Evolutionary conservation across 345 rosid species (phyloP).

Genomic region (Linum tenue): DNA sequence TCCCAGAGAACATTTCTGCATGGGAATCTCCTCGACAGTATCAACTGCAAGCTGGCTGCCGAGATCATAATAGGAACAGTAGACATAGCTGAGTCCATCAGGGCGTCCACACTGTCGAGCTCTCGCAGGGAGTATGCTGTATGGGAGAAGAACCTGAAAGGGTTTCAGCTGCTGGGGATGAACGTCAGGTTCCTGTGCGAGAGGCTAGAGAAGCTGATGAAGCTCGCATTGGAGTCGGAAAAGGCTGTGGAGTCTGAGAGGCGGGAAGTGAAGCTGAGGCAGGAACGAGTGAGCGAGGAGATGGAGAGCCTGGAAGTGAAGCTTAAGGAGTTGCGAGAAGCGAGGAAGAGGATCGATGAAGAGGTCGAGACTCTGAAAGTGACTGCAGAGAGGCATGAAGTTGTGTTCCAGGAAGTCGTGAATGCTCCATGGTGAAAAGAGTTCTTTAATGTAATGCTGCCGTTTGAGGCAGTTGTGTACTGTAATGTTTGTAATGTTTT

Average conservation of each 20-base stretch:
- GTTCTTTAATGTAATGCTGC: not conserved
- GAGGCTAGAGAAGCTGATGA: not conserved
- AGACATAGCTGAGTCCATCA: not conserved
- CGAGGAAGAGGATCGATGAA: not conserved
- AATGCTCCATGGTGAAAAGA: not conserved
- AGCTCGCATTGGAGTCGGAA: not conserved
- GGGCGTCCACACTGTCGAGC: not conserved
- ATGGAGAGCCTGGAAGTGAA: not conserved
- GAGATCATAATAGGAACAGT: conserved; percentile 2
- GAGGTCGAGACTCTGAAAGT: conserved; percentile 1
- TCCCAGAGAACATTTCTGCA: not conserved
- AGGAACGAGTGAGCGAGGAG: conserved; percentile 4
- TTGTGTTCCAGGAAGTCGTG: conserved; percentile 3
- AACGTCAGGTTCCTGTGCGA: not conserved
- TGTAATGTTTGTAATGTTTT: no score
- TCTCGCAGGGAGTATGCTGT: conserved; percentile 3
- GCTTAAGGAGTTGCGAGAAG: not conserved
- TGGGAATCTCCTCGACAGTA: not conserved
- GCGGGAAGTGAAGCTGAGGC: not conserved
- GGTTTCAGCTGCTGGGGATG: conserved; percentile 1
- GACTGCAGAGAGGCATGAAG: not conserved
- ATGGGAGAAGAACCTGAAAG: conserved; percentile 1
- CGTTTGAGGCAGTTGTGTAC: not conserved
- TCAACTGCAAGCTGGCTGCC: conserved; percentile 4
- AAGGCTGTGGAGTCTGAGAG: not conserved